Conservation (phyloP, 805 yeast genomes). For the Schwanniomyces polymorphus region DNA sequence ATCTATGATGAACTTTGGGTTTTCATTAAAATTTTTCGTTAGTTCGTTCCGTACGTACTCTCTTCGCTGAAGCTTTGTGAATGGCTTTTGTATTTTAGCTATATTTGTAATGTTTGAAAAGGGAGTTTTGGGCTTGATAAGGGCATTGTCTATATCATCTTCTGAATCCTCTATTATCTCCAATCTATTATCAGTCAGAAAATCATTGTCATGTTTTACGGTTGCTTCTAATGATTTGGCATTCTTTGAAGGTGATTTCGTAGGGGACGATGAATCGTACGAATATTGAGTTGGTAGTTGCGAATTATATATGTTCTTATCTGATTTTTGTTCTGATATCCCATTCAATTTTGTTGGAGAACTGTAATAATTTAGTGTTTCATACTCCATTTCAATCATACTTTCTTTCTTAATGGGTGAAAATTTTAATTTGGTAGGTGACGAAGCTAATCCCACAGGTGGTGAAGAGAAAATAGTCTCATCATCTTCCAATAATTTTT, state of each 20-base stretch:
- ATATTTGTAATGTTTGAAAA: conserved; percentile 5
- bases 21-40: conserved; percentile 18
- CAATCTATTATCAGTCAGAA: background rate
- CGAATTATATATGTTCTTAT: conserved; percentile 1
- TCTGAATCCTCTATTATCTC: conserved; percentile 9
- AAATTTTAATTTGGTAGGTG: background rate
- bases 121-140: conserved; percentile 7
- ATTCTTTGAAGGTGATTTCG: conserved; percentile 1
- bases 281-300: conserved; percentile 8
- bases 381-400: background rate
- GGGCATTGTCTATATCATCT: conserved; percentile 3
- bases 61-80: conserved; percentile 33
- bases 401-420: background rate
- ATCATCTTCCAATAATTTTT: background rate
- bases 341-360: background rate
- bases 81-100: conserved; percentile 1
- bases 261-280: conserved; percentile 5
- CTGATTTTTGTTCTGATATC: background rate
- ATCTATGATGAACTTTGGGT: conserved; percentile 20
- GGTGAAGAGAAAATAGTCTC: background rate
- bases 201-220: background rate
- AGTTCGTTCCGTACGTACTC: conserved; percentile 27
- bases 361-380: background rate
- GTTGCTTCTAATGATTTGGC: background rate
- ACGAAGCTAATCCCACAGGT: background rate